Base-by-base conservation (phyloP, 2,329 filamentous ascomycete genomes). In the Boeremia exigua region DNA sequence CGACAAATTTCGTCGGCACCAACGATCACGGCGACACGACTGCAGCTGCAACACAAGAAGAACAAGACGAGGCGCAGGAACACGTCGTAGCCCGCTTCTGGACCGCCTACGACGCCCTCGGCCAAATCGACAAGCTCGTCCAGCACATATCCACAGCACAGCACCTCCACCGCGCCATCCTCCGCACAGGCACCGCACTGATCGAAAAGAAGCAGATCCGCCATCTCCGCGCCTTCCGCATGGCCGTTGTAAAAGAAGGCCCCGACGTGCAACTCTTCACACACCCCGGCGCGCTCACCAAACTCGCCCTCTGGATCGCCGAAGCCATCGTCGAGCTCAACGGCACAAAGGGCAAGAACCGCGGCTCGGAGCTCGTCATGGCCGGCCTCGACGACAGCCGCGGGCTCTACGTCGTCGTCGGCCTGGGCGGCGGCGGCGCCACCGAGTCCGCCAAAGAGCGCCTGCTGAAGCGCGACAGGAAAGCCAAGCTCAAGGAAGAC, bases 191-290 rank as follows among this genome's bases (percentile, higher is more conserved):
- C 33, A 96, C 92, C 1, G 89, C 91, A 0, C 82, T 99, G 27
- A 90, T 99, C 56, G 91, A 92, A 63, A 99, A 99, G 78, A 89
- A 90, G 55, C 93, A 97, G 68, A 96, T 99, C 71, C 90, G 92
- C 33, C 92, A 97, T 73, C 81, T 99, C 14, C 87, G 92, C 43
- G 90, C 94, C 0, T 99, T 98, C 75, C 90, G 95, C 45, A 92
- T 99, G 83, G 96, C 91, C 30, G 90, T 98, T 4, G 92, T 99
- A 66, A 96, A 96, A 72, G 95, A 98, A 69, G 92, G 94, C 0
- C 92, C 93, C 0, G 95, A 98, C 66, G 89, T 96, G 0, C 79
- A 85, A n/a, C 83, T 98, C 10, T 99, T 99, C 77, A 92, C 89
- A 0, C 94, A 98, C 69, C 93, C 95, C 0, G 91, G 93, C 6